Percentiles rank a stretch among this genome's conserved stretches.
phyloP scores from a whole-genome alignment of 371 early-diverging fungal genomes.

The Mortierella sp. region DNA sequence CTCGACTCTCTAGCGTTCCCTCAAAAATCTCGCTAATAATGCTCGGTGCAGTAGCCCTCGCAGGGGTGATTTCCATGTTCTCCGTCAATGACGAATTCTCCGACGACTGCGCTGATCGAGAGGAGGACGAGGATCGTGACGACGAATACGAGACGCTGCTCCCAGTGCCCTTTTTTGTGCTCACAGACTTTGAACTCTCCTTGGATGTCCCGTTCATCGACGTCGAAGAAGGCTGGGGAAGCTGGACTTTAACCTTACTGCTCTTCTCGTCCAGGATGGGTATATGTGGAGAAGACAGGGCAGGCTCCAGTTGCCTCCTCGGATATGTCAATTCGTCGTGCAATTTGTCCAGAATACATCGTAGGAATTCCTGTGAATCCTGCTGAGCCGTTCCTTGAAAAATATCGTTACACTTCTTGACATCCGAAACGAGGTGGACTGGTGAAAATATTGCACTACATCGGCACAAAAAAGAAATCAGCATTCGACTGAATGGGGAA shows the following conservation, averaged over 20 bases:
- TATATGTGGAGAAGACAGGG: background rate
- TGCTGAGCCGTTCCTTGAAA: conserved; percentile 62
- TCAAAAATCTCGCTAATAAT: conserved; percentile 64
- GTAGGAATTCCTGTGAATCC: conserved; percentile 63
- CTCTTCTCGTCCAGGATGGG: conserved; percentile 18
- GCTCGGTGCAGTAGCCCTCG: conserved; percentile 46
- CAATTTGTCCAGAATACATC: conserved; percentile 57
- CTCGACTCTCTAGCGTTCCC: conserved; percentile 56
- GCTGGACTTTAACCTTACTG: conserved; percentile 13
- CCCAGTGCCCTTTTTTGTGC: conserved; percentile 24
- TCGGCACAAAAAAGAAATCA: too few relatives aligned
- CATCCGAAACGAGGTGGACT: conserved; percentile 43
- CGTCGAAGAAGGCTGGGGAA: background rate
- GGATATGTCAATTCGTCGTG: conserved; percentile 60
- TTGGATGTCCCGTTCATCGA: conserved; percentile 12
- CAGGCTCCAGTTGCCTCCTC: conserved; percentile 12
- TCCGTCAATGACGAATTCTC: conserved; percentile 50
- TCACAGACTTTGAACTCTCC: conserved; percentile 8
- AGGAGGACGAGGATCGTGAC: conserved; percentile 41
- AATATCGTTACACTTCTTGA: conserved; percentile 51
- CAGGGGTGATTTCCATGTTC: conserved; percentile 46
- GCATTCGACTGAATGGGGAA: too few relatives aligned
- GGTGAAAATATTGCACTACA: conserved; percentile 55
- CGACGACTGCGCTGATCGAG: conserved; percentile 31
- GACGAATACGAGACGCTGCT: conserved; percentile 48